Evolutionary conservation across 2,329 filamentous ascomycete genomes (phyloP).

Genomic region (Fonsecaea pugnacius): DNA sequence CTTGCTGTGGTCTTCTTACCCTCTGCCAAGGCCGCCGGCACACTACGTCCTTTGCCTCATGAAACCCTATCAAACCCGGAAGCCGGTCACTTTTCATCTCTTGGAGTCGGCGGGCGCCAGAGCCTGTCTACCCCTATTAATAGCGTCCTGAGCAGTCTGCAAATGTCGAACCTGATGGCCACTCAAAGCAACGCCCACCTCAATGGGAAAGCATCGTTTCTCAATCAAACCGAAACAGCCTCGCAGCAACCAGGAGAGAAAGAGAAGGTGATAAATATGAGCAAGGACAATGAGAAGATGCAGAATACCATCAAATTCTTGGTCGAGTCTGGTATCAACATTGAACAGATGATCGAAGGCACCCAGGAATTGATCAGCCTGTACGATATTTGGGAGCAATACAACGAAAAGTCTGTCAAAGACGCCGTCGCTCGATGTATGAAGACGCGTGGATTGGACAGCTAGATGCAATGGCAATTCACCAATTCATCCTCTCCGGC

Average conservation of each 20-base stretch:
- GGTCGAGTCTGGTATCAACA: conserved; percentile 82
- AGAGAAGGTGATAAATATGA: conserved; percentile 24
- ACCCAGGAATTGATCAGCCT: conserved; percentile 90
- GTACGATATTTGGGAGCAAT: conserved; percentile 75
- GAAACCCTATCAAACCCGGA: conserved; percentile 32
- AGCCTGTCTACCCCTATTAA: conserved; percentile 39
- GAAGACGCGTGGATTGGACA: conserved; percentile 63
- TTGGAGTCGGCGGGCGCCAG: conserved; percentile 35
- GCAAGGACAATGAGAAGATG: conserved; percentile 58
- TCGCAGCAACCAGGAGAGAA: conserved; percentile 24
- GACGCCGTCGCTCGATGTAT: conserved; percentile 67
- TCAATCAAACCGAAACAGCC: conserved; percentile 15
- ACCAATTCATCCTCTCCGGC: not conserved
- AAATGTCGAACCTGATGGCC: conserved; percentile 25
- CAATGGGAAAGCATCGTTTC: conserved; percentile 23
- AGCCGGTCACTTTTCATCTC: conserved; percentile 30
- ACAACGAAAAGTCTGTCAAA: conserved; percentile 67
- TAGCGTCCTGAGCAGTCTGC: conserved; percentile 39
- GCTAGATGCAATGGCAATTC: conserved; percentile 44
- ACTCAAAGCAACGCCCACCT: conserved; percentile 19
- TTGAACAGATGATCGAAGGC: conserved; percentile 82
- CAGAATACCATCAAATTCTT: conserved; percentile 77
- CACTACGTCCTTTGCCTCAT: conserved; percentile 41
- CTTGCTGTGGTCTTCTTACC: conserved; percentile 82
- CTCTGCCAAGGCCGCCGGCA: conserved; percentile 53